A percentile compares a stretch with the other conserved stretches of the same genome.
Evolutionary conservation across 2,329 filamentous ascomycete species (phyloP).

Genomic region (Grosmannia serpens): DNA sequence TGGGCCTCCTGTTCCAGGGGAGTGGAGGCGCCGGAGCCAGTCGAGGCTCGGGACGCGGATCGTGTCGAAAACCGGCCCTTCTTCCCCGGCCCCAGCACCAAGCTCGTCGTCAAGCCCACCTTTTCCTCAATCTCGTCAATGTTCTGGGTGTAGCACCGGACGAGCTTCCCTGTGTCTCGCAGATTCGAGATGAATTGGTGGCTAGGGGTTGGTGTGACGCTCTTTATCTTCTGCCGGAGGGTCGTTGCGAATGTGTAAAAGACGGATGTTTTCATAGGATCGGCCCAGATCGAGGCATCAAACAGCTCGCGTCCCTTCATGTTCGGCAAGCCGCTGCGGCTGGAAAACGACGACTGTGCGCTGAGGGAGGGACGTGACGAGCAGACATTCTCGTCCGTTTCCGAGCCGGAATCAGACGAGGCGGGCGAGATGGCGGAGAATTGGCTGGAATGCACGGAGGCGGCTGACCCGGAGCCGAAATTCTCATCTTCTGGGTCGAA

Average conservation of each 20-base stretch:
- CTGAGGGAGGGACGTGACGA: slow-evolving; percentile 24
- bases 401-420: slow-evolving; percentile 19
- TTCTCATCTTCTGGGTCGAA: slow-evolving; percentile 37
- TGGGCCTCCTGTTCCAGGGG: neutral
- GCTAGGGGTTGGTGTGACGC: slow-evolving; percentile 52
- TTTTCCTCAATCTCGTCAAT: slow-evolving; percentile 64
- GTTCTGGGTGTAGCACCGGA: slow-evolving; percentile 65
- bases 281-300: slow-evolving; percentile 58
- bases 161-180: slow-evolving; percentile 54
- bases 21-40: neutral
- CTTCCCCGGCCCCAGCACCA: slow-evolving; percentile 50
- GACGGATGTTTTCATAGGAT: slow-evolving; percentile 54
- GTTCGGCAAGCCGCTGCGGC: slow-evolving; percentile 35
- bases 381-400: slow-evolving; percentile 31
- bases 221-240: slow-evolving; percentile 49
- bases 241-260: slow-evolving; percentile 64
- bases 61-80: slow-evolving; percentile 43
- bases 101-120: slow-evolving; percentile 52
- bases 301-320: slow-evolving; percentile 64
- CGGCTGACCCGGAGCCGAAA: slow-evolving; percentile 16
- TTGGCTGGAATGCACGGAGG: slow-evolving; percentile 26
- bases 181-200: slow-evolving; percentile 60
- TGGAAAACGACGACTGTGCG: slow-evolving; percentile 18
- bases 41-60: slow-evolving; percentile 9
- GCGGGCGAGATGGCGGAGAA: slow-evolving; percentile 15